A percentile compares a stretch with the other conserved stretches of the same genome.
Conservation (phyloP, 2,329 filamentous ascomycete species). For the Colletotrichum sp. region DNA sequence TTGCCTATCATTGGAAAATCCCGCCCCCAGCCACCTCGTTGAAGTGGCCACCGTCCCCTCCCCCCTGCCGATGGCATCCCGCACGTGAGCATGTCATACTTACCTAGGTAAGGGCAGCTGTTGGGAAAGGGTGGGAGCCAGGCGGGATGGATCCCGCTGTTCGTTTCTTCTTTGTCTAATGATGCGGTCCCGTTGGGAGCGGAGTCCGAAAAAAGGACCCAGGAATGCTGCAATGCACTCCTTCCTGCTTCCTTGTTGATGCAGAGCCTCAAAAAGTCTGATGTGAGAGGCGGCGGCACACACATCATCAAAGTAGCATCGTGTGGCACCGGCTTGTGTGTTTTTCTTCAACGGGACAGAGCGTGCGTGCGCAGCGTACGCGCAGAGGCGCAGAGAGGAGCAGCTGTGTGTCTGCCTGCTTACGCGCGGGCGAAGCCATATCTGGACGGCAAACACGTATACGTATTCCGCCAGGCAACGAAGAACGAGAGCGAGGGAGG, state of each 20-base stretch:
- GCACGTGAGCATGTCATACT: slow-evolving; percentile 1
- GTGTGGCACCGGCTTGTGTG: background rate
- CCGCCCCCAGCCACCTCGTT: background rate
- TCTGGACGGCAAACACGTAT: background rate
- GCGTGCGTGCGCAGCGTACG: background rate
- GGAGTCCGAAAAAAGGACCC: background rate
- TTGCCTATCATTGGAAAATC: background rate
- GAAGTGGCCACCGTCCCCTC: background rate
- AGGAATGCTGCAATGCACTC: background rate
- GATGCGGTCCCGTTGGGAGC: background rate
- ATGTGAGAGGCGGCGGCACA: background rate
- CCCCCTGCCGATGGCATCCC: background rate
- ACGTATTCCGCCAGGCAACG: background rate
- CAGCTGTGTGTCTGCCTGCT: background rate
- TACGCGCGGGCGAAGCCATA: background rate
- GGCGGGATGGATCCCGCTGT: background rate
- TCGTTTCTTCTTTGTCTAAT: background rate
- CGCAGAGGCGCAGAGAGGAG: background rate
- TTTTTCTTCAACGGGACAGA: slow-evolving; percentile 4
- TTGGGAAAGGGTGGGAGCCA: background rate
- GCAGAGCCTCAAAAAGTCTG: slow-evolving; percentile 15
- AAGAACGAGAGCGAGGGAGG: background rate
- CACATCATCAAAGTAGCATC: background rate
- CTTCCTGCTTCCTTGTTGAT: background rate
- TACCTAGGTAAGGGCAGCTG: background rate